These are phyloP conservation scores for Syzygium malaccense DNA, from an alignment of 441 rosid genomes.

Conservation along the genomic window DNA sequence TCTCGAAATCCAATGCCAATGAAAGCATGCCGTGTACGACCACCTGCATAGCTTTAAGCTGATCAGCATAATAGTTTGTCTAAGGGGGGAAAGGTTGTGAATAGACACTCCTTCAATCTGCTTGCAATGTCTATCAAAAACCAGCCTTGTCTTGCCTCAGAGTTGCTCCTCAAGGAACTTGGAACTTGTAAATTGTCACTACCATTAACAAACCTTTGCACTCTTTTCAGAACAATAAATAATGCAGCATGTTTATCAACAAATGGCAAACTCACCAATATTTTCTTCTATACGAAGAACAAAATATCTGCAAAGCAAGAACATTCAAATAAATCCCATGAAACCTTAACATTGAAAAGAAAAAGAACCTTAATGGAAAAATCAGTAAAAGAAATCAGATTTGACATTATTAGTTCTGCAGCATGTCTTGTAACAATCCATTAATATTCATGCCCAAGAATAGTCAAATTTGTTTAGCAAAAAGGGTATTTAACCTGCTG, in stretches of 20 bases:
- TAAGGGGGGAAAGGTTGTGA: not conserved
- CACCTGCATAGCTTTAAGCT: conserved; percentile 40
- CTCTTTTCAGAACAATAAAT: not conserved
- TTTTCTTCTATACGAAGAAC: conserved; percentile 95
- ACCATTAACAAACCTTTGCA: not conserved
- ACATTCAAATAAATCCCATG: conserved; percentile 8
- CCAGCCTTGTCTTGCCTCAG: not conserved
- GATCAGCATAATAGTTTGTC: not conserved
- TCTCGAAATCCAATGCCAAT: conserved; percentile 95
- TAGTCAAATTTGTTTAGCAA: not conserved
- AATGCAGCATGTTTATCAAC: not conserved
- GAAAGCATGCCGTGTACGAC: conserved; percentile 91
- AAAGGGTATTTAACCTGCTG: conserved; percentile 63
- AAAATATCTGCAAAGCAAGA: conserved; percentile 77
- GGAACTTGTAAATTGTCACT: not conserved
- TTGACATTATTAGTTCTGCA: not conserved
- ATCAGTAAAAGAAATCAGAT: conserved; percentile 2
- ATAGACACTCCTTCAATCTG: not conserved
- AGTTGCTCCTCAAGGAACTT: not conserved
- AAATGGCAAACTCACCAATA: conserved; percentile 46
- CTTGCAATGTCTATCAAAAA: not conserved
- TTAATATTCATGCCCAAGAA: not conserved
- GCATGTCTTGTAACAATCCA: not conserved
- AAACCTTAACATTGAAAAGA: not conserved
- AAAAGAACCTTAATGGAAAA: conserved; percentile 3